phyloP scores from a whole-genome alignment of 2,329 filamentous ascomycete genomes.

The Diplocarpon mali region DNA sequence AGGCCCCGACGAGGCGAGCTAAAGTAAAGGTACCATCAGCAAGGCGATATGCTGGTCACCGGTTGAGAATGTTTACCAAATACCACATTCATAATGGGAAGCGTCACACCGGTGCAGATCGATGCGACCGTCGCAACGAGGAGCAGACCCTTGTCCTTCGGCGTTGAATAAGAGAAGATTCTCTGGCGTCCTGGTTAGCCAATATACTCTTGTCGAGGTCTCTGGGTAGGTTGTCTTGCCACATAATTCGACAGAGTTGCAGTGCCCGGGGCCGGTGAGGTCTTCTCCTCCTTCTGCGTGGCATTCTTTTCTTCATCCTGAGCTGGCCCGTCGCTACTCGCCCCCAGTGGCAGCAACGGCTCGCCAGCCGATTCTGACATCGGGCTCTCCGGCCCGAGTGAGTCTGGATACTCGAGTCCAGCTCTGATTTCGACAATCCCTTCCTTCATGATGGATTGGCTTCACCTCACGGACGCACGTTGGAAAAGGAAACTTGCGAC shows the following conservation, averaged over 20 bases:
- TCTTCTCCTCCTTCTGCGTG: too few species aligned
- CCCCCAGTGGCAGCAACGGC: too few species aligned
- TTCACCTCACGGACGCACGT: too few species aligned
- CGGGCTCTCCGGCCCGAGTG: too few species aligned
- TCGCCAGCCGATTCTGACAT: too few species aligned
- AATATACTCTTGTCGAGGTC: not conserved
- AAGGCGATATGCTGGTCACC: not conserved
- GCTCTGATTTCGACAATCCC: not conserved
- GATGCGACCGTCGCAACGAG: slow-evolving; percentile 12
- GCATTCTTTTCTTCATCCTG: too few species aligned
- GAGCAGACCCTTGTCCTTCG: slow-evolving; percentile 18
- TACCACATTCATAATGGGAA: slow-evolving; percentile 49
- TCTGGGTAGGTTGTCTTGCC: slow-evolving; percentile 6
- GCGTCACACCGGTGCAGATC: slow-evolving; percentile 29
- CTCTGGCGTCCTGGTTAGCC: slow-evolving; percentile 12
- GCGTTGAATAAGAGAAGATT: slow-evolving; percentile 23
- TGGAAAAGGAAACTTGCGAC: too few species aligned
- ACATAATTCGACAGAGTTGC: slow-evolving; percentile 16
- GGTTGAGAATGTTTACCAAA: slow-evolving; percentile 34
- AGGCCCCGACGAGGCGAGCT: slow-evolving; percentile 32
- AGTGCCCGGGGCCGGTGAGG: not conserved
- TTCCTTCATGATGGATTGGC: not conserved
- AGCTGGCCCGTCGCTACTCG: too few species aligned
- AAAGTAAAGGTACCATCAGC: not conserved
- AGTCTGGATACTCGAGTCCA: too few species aligned